Evolutionary conservation across 2,329 filamentous ascomycete genomes (phyloP), one percentile per base, ranked within the genome.

Genomic region (Ambrosiella beaveri): DNA sequence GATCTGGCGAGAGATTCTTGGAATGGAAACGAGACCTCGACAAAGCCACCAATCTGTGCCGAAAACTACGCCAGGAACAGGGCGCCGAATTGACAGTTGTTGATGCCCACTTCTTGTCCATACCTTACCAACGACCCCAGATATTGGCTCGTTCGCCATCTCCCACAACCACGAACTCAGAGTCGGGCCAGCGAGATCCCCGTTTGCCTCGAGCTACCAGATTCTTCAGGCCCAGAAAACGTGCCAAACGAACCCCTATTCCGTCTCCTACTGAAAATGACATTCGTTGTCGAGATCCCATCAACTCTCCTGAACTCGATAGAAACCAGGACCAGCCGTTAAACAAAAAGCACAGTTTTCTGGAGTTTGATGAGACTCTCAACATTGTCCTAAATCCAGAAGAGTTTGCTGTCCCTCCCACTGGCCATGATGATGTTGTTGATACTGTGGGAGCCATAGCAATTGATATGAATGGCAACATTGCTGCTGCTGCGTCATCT

Each of bases 381-480:
- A 27, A 11, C 17, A 15, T 19, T 37, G 12, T 19, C 13, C n/a
- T 39, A 58, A 12, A 41, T 41, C 12, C 52, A 2, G 52, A 54
- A 41, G 52, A 54, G 37, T 54, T 54, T 41, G 52, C 38, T 13
- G 40, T 56, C 17, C 56, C 59, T 39, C 37, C 51, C 36, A 17
- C 47, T 9, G 56, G 56, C 2, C 40, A 61, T 27, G 78, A 85
- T 65, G 76, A 70, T 35, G 78, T 98, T 64, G 94, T 85, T 2
- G 93, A 98, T 72, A 98, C 93, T 11, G 89, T 98, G 60, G 93
- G 94, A 50, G 93, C 90, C 36, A 95, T 98, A 66, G 93, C 89
- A 9, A 84, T 98, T 62, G 93, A 98, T 66, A 78, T 79, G 54
- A 80, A 78, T 64, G 93, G 93, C 13, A 84, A 85, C 60, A 95